Conservation (phyloP, 345 rosid species). For the Ceriops tagal region DNA sequence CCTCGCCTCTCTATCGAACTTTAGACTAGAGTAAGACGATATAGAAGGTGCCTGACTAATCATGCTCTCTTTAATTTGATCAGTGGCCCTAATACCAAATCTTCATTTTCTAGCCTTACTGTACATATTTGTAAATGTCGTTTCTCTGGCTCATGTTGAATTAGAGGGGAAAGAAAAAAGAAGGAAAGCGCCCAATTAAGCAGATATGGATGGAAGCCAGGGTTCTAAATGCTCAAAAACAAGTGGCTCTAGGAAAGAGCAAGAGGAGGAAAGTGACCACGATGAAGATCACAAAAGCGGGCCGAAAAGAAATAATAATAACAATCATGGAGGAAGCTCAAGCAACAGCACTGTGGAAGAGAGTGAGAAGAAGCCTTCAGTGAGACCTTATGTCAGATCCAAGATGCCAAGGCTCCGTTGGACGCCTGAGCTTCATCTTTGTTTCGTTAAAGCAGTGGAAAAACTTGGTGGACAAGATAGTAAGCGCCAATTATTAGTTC, state of each 20-base stretch:
- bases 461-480: slow-evolving; percentile 33
- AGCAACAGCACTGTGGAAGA: slow-evolving; percentile 90
- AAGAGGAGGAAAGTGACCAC: slow-evolving; percentile 30
- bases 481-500: neutral
- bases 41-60: slow-evolving; percentile 13
- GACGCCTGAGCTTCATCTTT: slow-evolving; percentile 36
- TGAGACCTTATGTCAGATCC: slow-evolving; percentile 34
- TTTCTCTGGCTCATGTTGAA: neutral
- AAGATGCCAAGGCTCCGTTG: slow-evolving; percentile 34
- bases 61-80: neutral
- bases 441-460: slow-evolving; percentile 29
- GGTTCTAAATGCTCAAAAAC: slow-evolving; percentile 34
- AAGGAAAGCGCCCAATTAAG: neutral
- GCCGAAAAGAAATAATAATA: slow-evolving; percentile 12
- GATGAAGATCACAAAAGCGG: slow-evolving; percentile 31
- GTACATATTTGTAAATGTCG: neutral
- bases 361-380: slow-evolving; percentile 49
- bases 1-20: too few species aligned
- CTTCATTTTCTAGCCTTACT: neutral
- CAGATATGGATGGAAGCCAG: slow-evolving; percentile 24
- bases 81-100: slow-evolving; percentile 20
- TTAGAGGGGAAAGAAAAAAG: neutral
- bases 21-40: slow-evolving; percentile 4
- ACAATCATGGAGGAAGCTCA: slow-evolving; percentile 42
- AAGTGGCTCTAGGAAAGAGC: slow-evolving; percentile 16